Conservation (phyloP, 192 early-diverging fungal species). For the Rhizoclosmatium globosum region DNA sequence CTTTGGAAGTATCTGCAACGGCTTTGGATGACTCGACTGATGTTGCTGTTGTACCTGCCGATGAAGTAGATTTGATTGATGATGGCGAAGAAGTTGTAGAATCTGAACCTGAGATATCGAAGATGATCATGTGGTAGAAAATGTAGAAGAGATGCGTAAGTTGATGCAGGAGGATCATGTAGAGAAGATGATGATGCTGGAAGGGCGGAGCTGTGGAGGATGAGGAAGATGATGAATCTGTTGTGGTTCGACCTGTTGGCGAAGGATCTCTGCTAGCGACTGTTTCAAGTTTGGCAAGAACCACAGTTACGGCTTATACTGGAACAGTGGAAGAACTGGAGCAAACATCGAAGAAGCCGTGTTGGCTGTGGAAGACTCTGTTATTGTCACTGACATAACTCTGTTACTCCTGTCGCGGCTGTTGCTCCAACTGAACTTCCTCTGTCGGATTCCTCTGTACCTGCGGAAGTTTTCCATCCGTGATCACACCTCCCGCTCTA, state of each 20-base stretch:
- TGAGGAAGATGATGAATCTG: constrained; percentile 7
- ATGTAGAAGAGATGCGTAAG: not conserved
- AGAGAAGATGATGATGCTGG: constrained; percentile 14
- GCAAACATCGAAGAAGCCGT: not conserved
- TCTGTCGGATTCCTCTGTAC: not conserved
- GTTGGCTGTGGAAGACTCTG: not conserved
- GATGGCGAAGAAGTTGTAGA: not conserved
- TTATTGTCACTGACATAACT: not conserved
- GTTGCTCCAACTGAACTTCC: not conserved
- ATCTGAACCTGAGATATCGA: not conserved
- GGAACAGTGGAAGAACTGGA: not conserved
- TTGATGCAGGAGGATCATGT: constrained; percentile 12
- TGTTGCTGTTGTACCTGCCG: constrained; percentile 7
- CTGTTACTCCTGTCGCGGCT: too few relatives aligned
- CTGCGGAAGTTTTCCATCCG: not conserved
- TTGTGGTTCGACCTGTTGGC: not conserved
- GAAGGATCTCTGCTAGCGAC: not conserved
- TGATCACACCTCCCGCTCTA: not conserved
- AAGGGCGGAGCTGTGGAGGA: not conserved
- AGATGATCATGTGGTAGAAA: not conserved
- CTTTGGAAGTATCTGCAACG: not conserved
- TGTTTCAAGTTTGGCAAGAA: not conserved
- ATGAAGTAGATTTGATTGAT: not conserved
- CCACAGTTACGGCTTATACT: not conserved
- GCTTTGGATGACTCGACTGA: not conserved